These are phyloP conservation scores for Suhomyces kilbournensis DNA, from an alignment of 805 yeast species.

Conservation along the genomic window DNA sequence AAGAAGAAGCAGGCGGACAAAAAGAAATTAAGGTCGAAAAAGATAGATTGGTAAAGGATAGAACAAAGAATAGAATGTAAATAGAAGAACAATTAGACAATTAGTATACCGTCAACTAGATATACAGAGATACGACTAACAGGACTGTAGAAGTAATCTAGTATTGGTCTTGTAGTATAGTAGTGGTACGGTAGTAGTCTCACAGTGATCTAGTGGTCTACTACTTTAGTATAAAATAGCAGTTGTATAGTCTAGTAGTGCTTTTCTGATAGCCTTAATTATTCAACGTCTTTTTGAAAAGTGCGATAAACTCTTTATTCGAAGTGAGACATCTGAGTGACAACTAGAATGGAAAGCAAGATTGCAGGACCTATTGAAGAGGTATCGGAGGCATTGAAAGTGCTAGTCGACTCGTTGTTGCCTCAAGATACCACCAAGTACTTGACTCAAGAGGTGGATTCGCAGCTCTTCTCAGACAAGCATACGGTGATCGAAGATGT, in stretches of 20 bases:
- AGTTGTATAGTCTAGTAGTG: too few species aligned
- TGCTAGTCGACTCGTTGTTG: not conserved
- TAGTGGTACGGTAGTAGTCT: not conserved
- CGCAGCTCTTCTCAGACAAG: not conserved
- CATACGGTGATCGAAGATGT: not conserved
- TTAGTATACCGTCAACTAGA: too few species aligned
- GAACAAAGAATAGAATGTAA: not conserved
- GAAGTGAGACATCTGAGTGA: too few species aligned
- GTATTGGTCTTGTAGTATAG: too few species aligned
- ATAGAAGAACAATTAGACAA: too few species aligned
- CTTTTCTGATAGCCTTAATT: too few species aligned
- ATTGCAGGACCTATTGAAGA: constrained; percentile 1
- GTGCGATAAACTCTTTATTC: not conserved
- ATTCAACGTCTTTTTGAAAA: not conserved
- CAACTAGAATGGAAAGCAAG: not conserved
- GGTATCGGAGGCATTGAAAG: not conserved
- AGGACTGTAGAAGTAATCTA: too few species aligned
- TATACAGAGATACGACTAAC: too few species aligned
- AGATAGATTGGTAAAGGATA: constrained; percentile 23
- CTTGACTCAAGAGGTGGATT: not conserved
- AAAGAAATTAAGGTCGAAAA: constrained; percentile 34
- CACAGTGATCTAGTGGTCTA: too few species aligned
- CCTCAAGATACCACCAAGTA: not conserved
- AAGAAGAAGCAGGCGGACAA: constrained; percentile 40
- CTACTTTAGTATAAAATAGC: too few species aligned